phyloP scores from a whole-genome alignment of 352 stramenopile genomes.

The Halophytophthora batemanensis region DNA sequence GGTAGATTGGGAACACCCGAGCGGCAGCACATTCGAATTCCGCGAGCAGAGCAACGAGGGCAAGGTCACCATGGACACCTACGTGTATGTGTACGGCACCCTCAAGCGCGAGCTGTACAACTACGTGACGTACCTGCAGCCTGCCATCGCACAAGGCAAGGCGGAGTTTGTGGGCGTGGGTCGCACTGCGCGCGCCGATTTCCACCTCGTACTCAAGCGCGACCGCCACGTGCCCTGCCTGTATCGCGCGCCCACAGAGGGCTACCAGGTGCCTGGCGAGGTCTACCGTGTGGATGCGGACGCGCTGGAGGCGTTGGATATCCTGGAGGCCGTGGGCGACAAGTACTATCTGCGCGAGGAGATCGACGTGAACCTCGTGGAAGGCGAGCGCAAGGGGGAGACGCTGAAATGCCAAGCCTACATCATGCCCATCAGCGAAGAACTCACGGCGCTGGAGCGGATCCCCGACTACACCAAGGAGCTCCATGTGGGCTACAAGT shows the following conservation, averaged over 20 bases:
- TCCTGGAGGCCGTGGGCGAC: constrained; percentile 71
- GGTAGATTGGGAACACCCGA: too few relatives aligned
- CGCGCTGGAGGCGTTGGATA: constrained; percentile 52
- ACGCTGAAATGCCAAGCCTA: constrained; percentile 47
- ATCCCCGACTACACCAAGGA: constrained; percentile 52
- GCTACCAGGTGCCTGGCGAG: constrained; percentile 53
- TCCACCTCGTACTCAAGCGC: constrained; percentile 56
- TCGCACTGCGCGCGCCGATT: constrained; percentile 37
- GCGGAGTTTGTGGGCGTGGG: constrained; percentile 45
- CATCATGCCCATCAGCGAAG: constrained; percentile 52
- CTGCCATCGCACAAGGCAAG: constrained; percentile 40
- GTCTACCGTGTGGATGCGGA: constrained; percentile 62
- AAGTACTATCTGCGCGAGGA: constrained; percentile 66
- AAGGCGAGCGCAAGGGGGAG: constrained; percentile 35
- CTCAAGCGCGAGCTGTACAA: constrained; percentile 74
- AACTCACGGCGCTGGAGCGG: constrained; percentile 44
- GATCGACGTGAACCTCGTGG: constrained; percentile 52
- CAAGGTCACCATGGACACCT: constrained; percentile 27
- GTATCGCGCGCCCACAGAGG: constrained; percentile 36
- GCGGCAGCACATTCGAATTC: neutral
- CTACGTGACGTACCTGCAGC: constrained; percentile 65
- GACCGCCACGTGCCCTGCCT: constrained; percentile 60
- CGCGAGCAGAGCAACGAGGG: neutral
- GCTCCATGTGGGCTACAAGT: constrained; percentile 47
- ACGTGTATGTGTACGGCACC: constrained; percentile 78